Conservation (phyloP, 78 protist genomes). For the Tieghemostelium lacteum region DNA sequence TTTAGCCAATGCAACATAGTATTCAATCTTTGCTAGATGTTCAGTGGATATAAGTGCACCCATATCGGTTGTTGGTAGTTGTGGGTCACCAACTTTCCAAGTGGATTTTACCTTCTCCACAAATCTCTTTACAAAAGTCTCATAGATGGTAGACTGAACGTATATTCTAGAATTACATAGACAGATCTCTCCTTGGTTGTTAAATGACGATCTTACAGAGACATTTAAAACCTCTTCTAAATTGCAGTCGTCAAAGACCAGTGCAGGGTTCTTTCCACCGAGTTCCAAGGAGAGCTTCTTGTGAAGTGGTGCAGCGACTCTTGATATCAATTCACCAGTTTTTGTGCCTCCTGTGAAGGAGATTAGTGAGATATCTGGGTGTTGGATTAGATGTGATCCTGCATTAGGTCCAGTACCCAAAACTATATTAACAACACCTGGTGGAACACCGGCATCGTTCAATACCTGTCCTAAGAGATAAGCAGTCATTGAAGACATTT, state of each 20-base stretch:
- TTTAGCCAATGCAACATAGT: conserved; percentile 79
- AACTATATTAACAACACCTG: conserved; percentile 91
- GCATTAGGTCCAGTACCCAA: conserved; percentile 80
- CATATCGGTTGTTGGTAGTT: conserved; percentile 28
- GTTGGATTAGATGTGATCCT: conserved; percentile 81
- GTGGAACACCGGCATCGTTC: conserved; percentile 83
- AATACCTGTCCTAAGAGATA: conserved; percentile 60
- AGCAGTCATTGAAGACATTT: conserved; percentile 90
- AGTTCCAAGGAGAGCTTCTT: conserved; percentile 92
- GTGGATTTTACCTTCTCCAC: conserved; percentile 30
- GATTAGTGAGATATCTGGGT: conserved; percentile 78
- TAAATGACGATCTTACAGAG: conserved; percentile 65
- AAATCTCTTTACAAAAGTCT: conserved; percentile 78
- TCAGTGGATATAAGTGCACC: conserved; percentile 86
- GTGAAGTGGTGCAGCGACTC: conserved; percentile 31
- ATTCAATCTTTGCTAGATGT: conserved; percentile 83
- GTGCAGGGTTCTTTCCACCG: conserved; percentile 94
- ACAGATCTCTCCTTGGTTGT: conserved; percentile 89
- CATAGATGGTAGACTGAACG: conserved; percentile 85
- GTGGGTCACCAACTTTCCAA: conserved; percentile 86
- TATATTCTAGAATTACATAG: conserved; percentile 91
- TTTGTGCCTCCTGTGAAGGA: conserved; percentile 95
- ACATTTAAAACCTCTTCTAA: conserved; percentile 45
- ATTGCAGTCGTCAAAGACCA: conserved; percentile 83
- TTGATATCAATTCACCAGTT: conserved; percentile 81